A percentile compares a stretch with the other conserved stretches of the same genome.
These are phyloP conservation scores for Aspergillus pseudotamarii DNA, from an alignment of 2,329 filamentous ascomycete species.

Conservation along the genomic window DNA sequence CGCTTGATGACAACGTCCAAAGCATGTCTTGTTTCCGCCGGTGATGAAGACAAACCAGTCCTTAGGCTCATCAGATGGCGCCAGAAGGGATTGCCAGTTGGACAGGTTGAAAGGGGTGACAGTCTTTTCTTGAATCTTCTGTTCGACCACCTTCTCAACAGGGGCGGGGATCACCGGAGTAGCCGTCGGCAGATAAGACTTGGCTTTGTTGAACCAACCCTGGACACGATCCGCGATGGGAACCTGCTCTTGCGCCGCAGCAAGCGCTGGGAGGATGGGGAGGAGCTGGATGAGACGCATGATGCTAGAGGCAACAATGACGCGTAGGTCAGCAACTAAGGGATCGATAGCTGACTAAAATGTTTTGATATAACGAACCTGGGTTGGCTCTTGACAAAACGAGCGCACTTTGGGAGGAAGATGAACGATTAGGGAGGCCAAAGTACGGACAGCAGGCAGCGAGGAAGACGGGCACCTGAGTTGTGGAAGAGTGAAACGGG, in stretches of 20 bases:
- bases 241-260: constrained; percentile 61
- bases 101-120: constrained; percentile 57
- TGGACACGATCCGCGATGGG: constrained; percentile 52
- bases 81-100: constrained; percentile 61
- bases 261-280: constrained; percentile 52
- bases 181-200: constrained; percentile 57
- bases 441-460: constrained; percentile 31
- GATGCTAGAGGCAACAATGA: constrained; percentile 30
- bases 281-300: constrained; percentile 59
- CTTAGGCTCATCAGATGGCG: constrained; percentile 44
- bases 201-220: constrained; percentile 56
- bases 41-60: constrained; percentile 65
- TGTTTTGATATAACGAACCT: constrained; percentile 21
- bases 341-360: constrained; percentile 5
- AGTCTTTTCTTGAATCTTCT: constrained; percentile 51
- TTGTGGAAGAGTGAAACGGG: constrained; percentile 25
- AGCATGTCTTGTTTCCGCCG: constrained; percentile 67
- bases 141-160: constrained; percentile 46
- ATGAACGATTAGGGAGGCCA: constrained; percentile 18
- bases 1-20: constrained; percentile 58
- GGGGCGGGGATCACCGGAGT: constrained; percentile 36
- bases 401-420: constrained; percentile 24
- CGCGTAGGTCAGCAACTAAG: constrained; percentile 20
- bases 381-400: constrained; percentile 14
- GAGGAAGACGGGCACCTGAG: constrained; percentile 23